Conservation (phyloP, 1,139 yeast genomes). For the Saccharomyces uvarum region DNA sequence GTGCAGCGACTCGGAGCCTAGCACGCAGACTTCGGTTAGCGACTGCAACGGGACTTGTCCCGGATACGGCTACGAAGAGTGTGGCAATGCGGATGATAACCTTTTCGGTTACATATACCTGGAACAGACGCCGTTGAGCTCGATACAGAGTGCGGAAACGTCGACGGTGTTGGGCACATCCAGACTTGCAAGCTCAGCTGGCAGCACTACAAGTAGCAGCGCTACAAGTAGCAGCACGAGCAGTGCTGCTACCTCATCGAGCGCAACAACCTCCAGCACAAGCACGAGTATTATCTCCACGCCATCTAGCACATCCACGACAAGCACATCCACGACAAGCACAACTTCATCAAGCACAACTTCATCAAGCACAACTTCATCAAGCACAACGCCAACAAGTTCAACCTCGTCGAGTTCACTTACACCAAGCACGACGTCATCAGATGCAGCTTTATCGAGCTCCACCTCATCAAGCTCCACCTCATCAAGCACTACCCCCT, state of each 20-base stretch:
- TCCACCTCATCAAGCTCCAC: slow-evolving; percentile 7
- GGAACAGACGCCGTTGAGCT: slow-evolving; percentile 8
- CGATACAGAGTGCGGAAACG: not conserved
- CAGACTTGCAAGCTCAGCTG: not conserved
- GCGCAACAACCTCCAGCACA: slow-evolving; percentile 2
- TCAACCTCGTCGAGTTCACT: not conserved
- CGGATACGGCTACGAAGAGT: slow-evolving; percentile 17
- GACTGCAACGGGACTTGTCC: slow-evolving; percentile 19
- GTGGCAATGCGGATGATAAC: slow-evolving; percentile 14
- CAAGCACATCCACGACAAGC: slow-evolving; percentile 5
- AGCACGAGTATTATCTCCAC: slow-evolving; percentile 2
- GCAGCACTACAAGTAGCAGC: not conserved
- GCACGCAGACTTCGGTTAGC: slow-evolving; percentile 8
- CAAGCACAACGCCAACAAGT: not conserved
- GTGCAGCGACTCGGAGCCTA: slow-evolving; percentile 17
- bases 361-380: not conserved
- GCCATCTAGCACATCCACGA: slow-evolving; percentile 4
- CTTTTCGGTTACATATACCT: slow-evolving; percentile 18
- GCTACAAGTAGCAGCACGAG: not conserved
- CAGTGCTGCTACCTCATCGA: not conserved
- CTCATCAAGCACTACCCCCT: slow-evolving; percentile 2
- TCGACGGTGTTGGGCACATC: not conserved
- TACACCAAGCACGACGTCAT: too few species aligned
- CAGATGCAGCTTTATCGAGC: too few species aligned
- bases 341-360: not conserved